A percentile compares a stretch with the other conserved stretches of the same genome.
Evolutionary conservation across 371 early-diverging fungal genomes (phyloP).

Genomic region (Coemansia sp.): DNA sequence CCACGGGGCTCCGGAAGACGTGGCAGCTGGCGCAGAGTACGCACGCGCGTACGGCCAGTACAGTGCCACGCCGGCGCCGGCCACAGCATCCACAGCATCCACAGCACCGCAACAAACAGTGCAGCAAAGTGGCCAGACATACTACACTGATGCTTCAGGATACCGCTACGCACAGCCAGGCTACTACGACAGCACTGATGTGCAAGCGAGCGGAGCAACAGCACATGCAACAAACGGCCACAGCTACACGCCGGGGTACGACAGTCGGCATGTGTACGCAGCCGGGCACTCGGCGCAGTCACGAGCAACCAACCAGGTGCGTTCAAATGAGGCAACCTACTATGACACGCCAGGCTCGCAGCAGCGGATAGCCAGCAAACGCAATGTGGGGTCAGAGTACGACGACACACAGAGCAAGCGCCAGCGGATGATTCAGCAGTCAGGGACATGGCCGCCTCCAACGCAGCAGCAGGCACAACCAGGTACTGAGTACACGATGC

Average conservation of each 20-base stretch:
- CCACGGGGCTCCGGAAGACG: neutral
- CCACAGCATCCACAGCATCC: neutral
- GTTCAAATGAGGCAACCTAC: neutral
- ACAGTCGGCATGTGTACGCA: neutral
- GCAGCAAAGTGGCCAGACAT: neutral
- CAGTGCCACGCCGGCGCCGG: neutral
- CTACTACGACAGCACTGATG: conserved; percentile 4
- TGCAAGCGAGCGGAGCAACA: neutral
- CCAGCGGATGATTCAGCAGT: conserved; percentile 30
- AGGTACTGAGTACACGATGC: neutral
- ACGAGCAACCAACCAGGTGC: conserved; percentile 4
- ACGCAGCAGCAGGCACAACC: neutral
- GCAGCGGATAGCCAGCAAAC: conserved; percentile 12
- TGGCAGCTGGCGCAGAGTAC: neutral
- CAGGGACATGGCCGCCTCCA: conserved; percentile 20
- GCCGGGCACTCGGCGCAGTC: conserved; percentile 11
- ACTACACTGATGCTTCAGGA: conserved; percentile 1
- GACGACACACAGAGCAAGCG: conserved; percentile 26
- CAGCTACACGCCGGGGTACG: neutral
- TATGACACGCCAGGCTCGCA: conserved; percentile 10
- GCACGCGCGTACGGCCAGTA: neutral
- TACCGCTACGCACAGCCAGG: conserved; percentile 4
- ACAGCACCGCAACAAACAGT: conserved; percentile 6
- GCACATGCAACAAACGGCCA: conserved; percentile 2
- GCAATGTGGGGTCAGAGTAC: conserved; percentile 9